These are phyloP conservation scores for Aspergillus japonicus DNA, from an alignment of 2,329 filamentous ascomycete species.

Conservation along the genomic window DNA sequence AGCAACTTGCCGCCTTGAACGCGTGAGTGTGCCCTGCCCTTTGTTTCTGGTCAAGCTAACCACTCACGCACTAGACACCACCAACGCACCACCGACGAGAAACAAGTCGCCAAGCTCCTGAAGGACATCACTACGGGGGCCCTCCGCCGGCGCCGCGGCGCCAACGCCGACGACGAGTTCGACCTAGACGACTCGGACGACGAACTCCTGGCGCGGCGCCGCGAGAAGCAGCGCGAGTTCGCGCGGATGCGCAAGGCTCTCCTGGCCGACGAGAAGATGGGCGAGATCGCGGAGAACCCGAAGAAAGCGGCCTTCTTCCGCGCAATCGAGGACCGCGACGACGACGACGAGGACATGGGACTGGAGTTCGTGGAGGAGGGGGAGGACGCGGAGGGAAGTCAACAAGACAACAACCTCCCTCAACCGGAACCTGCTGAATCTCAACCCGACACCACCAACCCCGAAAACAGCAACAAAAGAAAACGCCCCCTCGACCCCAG, in stretches of 20 bases:
- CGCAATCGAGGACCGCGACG: slow-evolving; percentile 80
- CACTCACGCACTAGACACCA: slow-evolving; percentile 60
- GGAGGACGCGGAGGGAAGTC: slow-evolving; percentile 22
- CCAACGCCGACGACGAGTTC: slow-evolving; percentile 66
- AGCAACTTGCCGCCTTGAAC: slow-evolving; percentile 79
- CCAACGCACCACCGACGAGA: slow-evolving; percentile 76
- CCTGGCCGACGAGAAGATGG: slow-evolving; percentile 82
- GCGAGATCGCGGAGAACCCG: slow-evolving; percentile 83
- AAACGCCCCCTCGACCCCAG: slow-evolving; percentile 44
- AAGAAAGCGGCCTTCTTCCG: slow-evolving; percentile 88
- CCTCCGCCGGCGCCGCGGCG: slow-evolving; percentile 74
- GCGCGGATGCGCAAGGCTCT: slow-evolving; percentile 88
- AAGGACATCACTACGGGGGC: slow-evolving; percentile 88
- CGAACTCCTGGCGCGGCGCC: slow-evolving; percentile 68
- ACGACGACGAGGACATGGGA: slow-evolving; percentile 62
- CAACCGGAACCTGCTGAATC: slow-evolving; percentile 15
- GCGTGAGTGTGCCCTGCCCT: slow-evolving; percentile 63
- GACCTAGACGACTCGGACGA: slow-evolving; percentile 91
- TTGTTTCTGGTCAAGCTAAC: slow-evolving; percentile 13
- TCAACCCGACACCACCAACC: slow-evolving; percentile 23
- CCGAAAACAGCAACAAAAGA: slow-evolving; percentile 30
- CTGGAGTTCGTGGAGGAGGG: slow-evolving; percentile 65
- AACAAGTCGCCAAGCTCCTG: slow-evolving; percentile 85
- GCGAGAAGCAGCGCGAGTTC: slow-evolving; percentile 83
- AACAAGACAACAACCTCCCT: slow-evolving; percentile 41